These are phyloP conservation scores for Vachellia pachyceras DNA, from an alignment of 306 rosid genomes.

Conservation along the genomic window DNA sequence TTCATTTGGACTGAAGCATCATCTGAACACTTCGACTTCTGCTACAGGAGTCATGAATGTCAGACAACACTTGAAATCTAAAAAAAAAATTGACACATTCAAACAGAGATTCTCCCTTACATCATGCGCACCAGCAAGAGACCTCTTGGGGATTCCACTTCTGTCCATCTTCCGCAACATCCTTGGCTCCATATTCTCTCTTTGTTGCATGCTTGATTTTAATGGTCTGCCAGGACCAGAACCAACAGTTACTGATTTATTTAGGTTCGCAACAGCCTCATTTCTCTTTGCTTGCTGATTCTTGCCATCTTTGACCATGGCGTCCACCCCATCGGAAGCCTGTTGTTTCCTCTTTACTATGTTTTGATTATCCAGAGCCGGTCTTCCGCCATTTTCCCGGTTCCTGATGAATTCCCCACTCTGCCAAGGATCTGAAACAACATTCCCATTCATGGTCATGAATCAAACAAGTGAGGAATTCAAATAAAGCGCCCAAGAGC, in stretches of 20 bases:
- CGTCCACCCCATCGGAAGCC: conserved; percentile 37
- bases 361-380: conserved; percentile 48
- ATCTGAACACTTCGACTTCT: conserved; percentile 60
- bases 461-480: conserved; percentile 53
- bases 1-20: conserved; percentile 54
- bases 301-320: conserved; percentile 49
- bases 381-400: conserved; percentile 57
- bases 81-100: conserved; percentile 13
- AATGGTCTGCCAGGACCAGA: conserved; percentile 64
- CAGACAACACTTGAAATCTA: conserved; percentile 30
- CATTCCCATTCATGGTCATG: conserved; percentile 51
- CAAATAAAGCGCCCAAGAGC: conserved; percentile 50
- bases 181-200: conserved; percentile 38
- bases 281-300: conserved; percentile 49
- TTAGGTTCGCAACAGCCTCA: conserved; percentile 52
- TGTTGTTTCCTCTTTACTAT: conserved; percentile 48
- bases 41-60: conserved; percentile 30
- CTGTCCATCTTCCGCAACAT: conserved; percentile 49
- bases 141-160: conserved; percentile 52
- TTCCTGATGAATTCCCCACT: conserved; percentile 58
- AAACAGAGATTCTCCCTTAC: conserved; percentile 44
- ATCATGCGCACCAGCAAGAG: conserved; percentile 44
- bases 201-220: conserved; percentile 48
- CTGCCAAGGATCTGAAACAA: conserved; percentile 80
- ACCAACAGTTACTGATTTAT: conserved; percentile 44